These are phyloP conservation scores for Plasmodium adleri DNA, from an alignment of 169 alveolate genomes.

Conservation along the genomic window DNA sequence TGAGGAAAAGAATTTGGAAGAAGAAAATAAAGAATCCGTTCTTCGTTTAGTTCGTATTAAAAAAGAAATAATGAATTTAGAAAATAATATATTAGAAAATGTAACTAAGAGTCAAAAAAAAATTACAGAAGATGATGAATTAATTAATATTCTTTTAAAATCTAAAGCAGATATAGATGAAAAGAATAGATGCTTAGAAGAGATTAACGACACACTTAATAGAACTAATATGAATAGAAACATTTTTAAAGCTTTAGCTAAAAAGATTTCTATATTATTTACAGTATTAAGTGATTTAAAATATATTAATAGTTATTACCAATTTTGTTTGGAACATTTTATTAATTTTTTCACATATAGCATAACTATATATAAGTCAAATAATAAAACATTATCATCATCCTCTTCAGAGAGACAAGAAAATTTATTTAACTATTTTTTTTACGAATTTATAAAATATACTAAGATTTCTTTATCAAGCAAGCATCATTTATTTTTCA, in stretches of 20 bases:
- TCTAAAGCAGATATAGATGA: conserved; percentile 71
- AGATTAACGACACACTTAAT: conserved; percentile 64
- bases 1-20: conserved; percentile 50
- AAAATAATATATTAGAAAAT: conserved; percentile 62
- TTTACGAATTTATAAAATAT: conserved; percentile 72
- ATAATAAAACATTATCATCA: conserved; percentile 24
- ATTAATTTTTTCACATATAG: conserved; percentile 35
- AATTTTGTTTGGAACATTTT: conserved; percentile 56
- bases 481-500: conserved; percentile 71
- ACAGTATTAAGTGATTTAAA: conserved; percentile 68
- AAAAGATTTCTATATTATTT: conserved; percentile 67
- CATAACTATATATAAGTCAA: conserved; percentile 25
- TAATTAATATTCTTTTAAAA: conserved; percentile 64
- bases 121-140: conserved; percentile 73
- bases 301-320: conserved; percentile 67
- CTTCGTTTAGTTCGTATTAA: conserved; percentile 48
- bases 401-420: conserved; percentile 65
- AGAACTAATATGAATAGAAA: conserved; percentile 48
- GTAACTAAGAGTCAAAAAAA: conserved; percentile 61
- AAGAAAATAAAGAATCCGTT: conserved; percentile 63
- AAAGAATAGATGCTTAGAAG: conserved; percentile 58
- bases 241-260: conserved; percentile 59
- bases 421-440: conserved; percentile 36
- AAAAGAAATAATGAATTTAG: conserved; percentile 71
- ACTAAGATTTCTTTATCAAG: conserved; percentile 63